These are phyloP conservation scores for Vanderwaltozyma verrucispora DNA, from an alignment of 805 yeast genomes.

Conservation along the genomic window DNA sequence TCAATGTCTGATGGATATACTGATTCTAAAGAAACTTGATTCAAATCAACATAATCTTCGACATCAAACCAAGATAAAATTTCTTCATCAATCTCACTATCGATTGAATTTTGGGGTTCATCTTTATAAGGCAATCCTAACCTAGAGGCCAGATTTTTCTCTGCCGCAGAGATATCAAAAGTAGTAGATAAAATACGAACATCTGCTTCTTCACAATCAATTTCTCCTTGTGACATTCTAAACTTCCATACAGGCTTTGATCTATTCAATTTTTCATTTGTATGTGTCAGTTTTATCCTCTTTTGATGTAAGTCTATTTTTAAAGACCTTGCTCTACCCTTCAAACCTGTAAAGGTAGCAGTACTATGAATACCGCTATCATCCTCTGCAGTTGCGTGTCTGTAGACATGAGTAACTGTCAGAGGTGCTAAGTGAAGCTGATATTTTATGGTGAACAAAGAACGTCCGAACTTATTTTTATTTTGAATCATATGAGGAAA, in stretches of 20 bases:
- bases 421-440: conserved; percentile 57
- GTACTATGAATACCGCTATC: conserved; percentile 31
- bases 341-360: conserved; percentile 50
- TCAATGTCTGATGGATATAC: conserved; percentile 33
- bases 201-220: conserved; percentile 61
- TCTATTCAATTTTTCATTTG: conserved; percentile 35
- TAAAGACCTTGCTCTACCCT: conserved; percentile 41
- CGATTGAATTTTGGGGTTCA: conserved; percentile 1
- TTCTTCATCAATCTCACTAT: conserved; percentile 1
- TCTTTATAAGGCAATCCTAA: conserved; percentile 19
- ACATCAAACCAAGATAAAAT: conserved; percentile 51
- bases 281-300: conserved; percentile 32
- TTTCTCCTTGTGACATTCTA: conserved; percentile 55
- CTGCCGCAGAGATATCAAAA: conserved; percentile 46
- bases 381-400: conserved; percentile 41
- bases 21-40: conserved; percentile 34
- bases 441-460: conserved; percentile 65
- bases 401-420: conserved; percentile 59
- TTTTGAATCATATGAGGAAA: conserved; percentile 43
- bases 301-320: conserved; percentile 55
- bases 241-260: conserved; percentile 41
- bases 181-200: conserved; percentile 54
- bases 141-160: conserved; percentile 21
- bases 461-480: conserved; percentile 51
- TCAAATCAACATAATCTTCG: conserved; percentile 68